phyloP scores from a whole-genome alignment of 257 asterid genomes.

The Leonotis leonurus region DNA sequence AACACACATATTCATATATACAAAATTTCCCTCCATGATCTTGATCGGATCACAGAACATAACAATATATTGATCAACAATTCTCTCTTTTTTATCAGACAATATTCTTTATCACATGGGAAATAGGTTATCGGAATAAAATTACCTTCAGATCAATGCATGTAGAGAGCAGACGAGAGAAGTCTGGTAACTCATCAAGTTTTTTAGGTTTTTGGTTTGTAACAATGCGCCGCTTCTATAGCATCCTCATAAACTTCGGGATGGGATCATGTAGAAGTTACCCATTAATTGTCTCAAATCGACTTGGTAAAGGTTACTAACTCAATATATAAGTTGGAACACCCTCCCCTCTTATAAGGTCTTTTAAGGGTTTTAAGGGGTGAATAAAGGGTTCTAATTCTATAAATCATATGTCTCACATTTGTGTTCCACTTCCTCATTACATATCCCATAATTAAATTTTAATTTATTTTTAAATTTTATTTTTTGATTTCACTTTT shows the following conservation, averaged over 20 bases:
- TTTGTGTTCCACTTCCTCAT: no score
- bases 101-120: not conserved
- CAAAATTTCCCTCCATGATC: slow-evolving; percentile 7
- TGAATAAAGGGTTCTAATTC: no score
- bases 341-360: no score
- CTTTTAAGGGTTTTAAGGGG: no score
- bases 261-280: no score
- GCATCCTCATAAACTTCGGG: slow-evolving; percentile 33
- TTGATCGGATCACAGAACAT: slow-evolving; percentile 2
- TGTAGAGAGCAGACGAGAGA: slow-evolving; percentile 41
- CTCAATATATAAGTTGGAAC: no score
- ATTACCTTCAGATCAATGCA: slow-evolving; percentile 60
- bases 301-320: no score
- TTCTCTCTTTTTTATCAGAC: not conserved
- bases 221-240: slow-evolving; percentile 41
- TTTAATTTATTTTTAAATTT: no score
- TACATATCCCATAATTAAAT: no score
- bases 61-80: not conserved
- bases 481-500: no score
- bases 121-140: not conserved
- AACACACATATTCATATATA: not conserved
- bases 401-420: no score
- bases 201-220: slow-evolving; percentile 23
- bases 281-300: no score
- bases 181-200: slow-evolving; percentile 38